Percentiles rank a stretch among this genome's conserved stretches.
phyloP scores from a whole-genome alignment of 176 grass and related monocot genomes.

The Microstegium vimineum region DNA sequence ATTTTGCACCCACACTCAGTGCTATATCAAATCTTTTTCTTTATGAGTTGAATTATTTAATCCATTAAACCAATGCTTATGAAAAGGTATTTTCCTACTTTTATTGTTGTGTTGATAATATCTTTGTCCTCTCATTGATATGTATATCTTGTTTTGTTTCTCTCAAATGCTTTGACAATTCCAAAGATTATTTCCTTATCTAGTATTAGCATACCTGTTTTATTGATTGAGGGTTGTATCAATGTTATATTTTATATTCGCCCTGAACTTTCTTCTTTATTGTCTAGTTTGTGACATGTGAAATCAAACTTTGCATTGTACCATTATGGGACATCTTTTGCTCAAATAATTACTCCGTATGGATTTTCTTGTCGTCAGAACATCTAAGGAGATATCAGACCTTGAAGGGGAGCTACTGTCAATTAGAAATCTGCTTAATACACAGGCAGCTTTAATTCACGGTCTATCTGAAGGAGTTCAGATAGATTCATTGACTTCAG shows the following conservation, averaged over 20 bases:
- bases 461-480: slow-evolving; percentile 83
- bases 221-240: neutral
- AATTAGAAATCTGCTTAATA: slow-evolving; percentile 80
- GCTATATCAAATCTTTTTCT: neutral
- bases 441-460: slow-evolving; percentile 79
- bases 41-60: neutral
- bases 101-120: neutral
- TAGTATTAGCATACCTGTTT: neutral
- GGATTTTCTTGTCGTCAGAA: slow-evolving; percentile 47
- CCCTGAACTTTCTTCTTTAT: neutral
- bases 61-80: neutral
- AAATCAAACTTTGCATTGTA: neutral
- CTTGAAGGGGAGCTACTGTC: slow-evolving; percentile 92
- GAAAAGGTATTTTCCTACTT: neutral
- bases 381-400: slow-evolving; percentile 96
- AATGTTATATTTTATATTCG: neutral
- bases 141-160: neutral
- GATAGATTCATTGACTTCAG: slow-evolving; percentile 60
- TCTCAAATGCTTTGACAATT: neutral
- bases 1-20: neutral
- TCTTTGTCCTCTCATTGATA: neutral
- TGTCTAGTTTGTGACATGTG: neutral
- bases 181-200: neutral
- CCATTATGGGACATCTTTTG: neutral
- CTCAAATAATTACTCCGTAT: slow-evolving; percentile 11